Conservation (phyloP, 495 filamentous ascomycete species). For the Aspergillus biplanus region DNA sequence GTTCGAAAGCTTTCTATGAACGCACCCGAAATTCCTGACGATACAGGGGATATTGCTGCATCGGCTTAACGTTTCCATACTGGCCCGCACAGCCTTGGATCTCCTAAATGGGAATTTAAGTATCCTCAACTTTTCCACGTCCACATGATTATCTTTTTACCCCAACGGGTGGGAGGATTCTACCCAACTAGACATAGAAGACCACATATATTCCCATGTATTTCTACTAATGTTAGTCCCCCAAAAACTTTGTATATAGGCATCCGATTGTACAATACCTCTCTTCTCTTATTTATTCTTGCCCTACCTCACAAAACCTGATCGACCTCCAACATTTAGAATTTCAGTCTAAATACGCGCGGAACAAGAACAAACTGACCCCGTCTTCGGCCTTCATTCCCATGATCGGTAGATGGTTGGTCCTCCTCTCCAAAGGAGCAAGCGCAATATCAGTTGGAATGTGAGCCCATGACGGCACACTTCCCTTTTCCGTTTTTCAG, state of each 20-base stretch:
- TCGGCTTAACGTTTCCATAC: conserved; percentile 22
- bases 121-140: not conserved
- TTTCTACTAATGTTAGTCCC: conserved; percentile 17
- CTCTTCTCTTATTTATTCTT: conserved; percentile 20
- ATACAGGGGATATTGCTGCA: conserved; percentile 25
- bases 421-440: conserved; percentile 28
- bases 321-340: conserved; percentile 1
- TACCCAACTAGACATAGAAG: not conserved
- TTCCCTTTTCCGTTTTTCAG: conserved; percentile 53
- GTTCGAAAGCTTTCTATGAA: conserved; percentile 51
- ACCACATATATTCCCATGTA: conserved; percentile 21
- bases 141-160: not conserved
- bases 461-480: conserved; percentile 47
- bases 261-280: conserved; percentile 21
- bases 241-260: conserved; percentile 28
- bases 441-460: conserved; percentile 50
- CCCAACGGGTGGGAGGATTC: not conserved
- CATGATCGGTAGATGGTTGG: conserved; percentile 32
- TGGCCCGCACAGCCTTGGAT: not conserved
- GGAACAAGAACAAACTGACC: conserved; percentile 43
- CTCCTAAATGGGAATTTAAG: not conserved
- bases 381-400: conserved; percentile 35
- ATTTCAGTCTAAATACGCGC: conserved; percentile 38
- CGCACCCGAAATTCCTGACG: conserved; percentile 5
- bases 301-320: not conserved